These are phyloP conservation scores for Amanita fuliginea DNA, from an alignment of 768 basidiomycete species.

Conservation along the genomic window DNA sequence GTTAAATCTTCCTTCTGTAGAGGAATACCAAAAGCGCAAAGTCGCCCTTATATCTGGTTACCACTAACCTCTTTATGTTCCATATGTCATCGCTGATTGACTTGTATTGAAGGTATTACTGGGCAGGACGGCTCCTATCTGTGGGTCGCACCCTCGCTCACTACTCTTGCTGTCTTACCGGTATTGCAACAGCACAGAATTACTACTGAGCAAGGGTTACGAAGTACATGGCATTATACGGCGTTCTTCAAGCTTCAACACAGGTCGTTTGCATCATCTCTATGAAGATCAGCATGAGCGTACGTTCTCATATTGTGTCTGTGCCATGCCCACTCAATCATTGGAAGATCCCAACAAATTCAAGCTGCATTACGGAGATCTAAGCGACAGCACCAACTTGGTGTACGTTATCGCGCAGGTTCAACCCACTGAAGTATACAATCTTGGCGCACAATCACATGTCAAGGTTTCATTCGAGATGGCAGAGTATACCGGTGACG, in stretches of 20 bases:
- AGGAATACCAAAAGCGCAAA: conserved; percentile 83
- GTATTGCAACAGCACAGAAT: conserved; percentile 51
- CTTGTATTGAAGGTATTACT: conserved; percentile 60
- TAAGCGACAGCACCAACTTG: conserved; percentile 93
- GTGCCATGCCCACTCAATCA: not conserved
- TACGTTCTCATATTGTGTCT: conserved; percentile 24
- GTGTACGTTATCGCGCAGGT: conserved; percentile 95
- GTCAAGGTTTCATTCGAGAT: conserved; percentile 99
- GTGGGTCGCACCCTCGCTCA: conserved; percentile 29
- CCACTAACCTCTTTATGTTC: conserved; percentile 10
- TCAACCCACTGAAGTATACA: conserved; percentile 94
- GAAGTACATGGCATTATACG: conserved; percentile 94
- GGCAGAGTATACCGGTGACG: conserved; percentile 98
- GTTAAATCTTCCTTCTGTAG: conserved; percentile 54
- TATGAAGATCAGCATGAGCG: conserved; percentile 91
- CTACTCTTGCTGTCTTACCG: conserved; percentile 1
- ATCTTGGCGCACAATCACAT: conserved; percentile 94
- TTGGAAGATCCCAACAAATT: conserved; percentile 58
- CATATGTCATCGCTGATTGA: conserved; percentile 8
- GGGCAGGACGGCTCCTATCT: conserved; percentile 96
- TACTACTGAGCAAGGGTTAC: conserved; percentile 80
- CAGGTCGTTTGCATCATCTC: conserved; percentile 86
- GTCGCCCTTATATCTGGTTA: conserved; percentile 87
- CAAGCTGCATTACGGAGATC: conserved; percentile 84
- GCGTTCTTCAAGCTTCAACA: conserved; percentile 97